Base-by-base conservation (phyloP, 2,329 filamentous ascomycete species). In the Atkinsonella texensis region DNA sequence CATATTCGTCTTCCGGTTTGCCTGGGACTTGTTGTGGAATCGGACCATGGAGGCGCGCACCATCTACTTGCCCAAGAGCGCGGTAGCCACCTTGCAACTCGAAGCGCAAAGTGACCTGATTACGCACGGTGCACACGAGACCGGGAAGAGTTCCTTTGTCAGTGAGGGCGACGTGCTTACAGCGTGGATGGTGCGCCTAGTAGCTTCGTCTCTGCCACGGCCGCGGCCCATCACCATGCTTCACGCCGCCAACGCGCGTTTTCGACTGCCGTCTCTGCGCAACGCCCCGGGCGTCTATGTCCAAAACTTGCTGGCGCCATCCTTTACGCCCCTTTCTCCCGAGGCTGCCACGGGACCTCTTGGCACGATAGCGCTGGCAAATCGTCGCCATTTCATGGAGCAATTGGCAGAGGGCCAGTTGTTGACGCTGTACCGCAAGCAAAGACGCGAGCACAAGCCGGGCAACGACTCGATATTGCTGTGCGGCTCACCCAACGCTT, bases 141-240 rank as follows among this genome's bases (percentile, higher is more conserved):
- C 66, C 1, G 23, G 6, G n/a, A 41, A 40, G 9, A 28, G 28
- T 28, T 28, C 28, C 28, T 76, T 73, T 52, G 48, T 76, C 40
- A 75, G 70, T 53, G 71, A 74, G 32, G 66, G 70, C 23, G 74
- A 76, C 49, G 59, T 76, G 2, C 58, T 77, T 10, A 58, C 63
- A 0, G 70, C 70, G 1, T 77, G 73, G 70, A 60, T 63, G 49
- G 58, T 65, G 15, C 57, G 56, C 1, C 45, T 57, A n/a, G 49
- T 64, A 23, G 54, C 56, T 10, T 28, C 38, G 6, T 49, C 57
- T 17, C 52, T 54, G 40, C 50, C 54, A 10, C 39, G 48, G 20
- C 50, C 51, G 10, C 54, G 56, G 9, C 56, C 60, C 3, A 54
- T 65, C 13, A 60, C 59, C 4, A 52, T 63, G 4, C 39, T 59